These are phyloP conservation scores for Heliosperma pusillum DNA, from an alignment of 148 eudicot genomes.

Conservation along the genomic window DNA sequence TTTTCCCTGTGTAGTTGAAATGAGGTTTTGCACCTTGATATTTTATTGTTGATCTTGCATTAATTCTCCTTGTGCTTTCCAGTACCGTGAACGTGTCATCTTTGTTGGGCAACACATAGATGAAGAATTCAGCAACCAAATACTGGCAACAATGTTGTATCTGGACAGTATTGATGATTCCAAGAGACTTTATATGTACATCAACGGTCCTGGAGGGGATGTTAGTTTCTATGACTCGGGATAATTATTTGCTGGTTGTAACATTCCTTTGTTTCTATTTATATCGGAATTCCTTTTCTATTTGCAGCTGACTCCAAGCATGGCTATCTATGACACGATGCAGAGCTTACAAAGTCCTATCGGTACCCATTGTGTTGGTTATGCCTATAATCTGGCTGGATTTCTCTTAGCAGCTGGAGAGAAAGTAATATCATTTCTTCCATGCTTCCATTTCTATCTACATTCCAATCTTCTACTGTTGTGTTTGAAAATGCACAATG, in stretches of 20 bases:
- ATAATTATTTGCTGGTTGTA: not conserved
- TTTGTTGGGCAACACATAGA: slow-evolving; percentile 65
- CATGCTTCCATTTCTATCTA: slow-evolving; percentile 5
- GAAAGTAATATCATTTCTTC: slow-evolving; percentile 42
- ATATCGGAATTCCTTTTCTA: not conserved
- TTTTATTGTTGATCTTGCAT: slow-evolving; percentile 2
- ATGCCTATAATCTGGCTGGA: slow-evolving; percentile 69
- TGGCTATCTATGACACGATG: slow-evolving; percentile 91
- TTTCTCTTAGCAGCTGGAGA: slow-evolving; percentile 87
- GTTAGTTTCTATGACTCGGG: slow-evolving; percentile 44
- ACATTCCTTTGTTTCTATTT: not conserved
- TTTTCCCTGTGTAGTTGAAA: not conserved
- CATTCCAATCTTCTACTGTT: not conserved
- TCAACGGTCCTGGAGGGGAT: slow-evolving; percentile 84
- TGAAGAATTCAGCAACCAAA: slow-evolving; percentile 73
- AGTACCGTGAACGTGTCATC: slow-evolving; percentile 86
- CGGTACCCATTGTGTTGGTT: slow-evolving; percentile 77
- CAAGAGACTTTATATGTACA: slow-evolving; percentile 61
- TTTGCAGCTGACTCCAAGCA: slow-evolving; percentile 73
- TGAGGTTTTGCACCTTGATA: not conserved
- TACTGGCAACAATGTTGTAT: slow-evolving; percentile 76
- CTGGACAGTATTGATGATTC: slow-evolving; percentile 64
- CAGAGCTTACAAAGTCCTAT: slow-evolving; percentile 71
- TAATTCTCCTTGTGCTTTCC: slow-evolving; percentile 27
- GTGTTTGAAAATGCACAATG: not conserved